Percentiles rank a stretch among this genome's conserved stretches.
Evolutionary conservation across 129 eudicot genomes (phyloP).

Genomic region (Centrapalus pauciflorus): DNA sequence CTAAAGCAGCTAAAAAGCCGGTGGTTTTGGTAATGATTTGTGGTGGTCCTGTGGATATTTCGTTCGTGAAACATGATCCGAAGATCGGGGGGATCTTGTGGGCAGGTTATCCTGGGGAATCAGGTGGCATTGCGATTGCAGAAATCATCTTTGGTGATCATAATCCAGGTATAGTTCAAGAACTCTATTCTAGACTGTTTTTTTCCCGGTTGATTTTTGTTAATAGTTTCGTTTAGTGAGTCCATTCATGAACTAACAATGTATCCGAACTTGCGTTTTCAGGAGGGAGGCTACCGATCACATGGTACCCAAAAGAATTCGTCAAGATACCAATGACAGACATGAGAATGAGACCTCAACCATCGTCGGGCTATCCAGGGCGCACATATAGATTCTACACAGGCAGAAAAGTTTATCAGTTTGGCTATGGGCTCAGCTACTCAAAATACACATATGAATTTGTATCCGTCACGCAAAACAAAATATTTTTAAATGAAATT

Average conservation of each 20-base stretch:
- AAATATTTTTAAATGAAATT: conserved; percentile 26
- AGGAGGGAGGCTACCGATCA: conserved; percentile 90
- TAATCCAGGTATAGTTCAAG: conserved; percentile 66
- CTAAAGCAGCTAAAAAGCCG: conserved; percentile 65
- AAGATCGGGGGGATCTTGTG: conserved; percentile 89
- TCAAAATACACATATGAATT: conserved; percentile 61
- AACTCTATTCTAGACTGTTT: not conserved
- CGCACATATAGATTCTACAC: conserved; percentile 91
- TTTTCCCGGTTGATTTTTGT: no score
- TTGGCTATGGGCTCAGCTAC: conserved; percentile 97
- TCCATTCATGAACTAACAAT: not conserved
- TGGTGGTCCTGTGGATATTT: conserved; percentile 92
- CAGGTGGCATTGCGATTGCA: conserved; percentile 83
- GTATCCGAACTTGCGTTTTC: conserved; percentile 9
- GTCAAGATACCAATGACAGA: conserved; percentile 86
- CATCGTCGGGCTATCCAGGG: conserved; percentile 78
- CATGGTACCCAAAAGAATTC: conserved; percentile 94
- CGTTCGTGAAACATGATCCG: conserved; percentile 64
- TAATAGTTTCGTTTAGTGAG: not conserved
- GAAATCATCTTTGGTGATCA: conserved; percentile 86
- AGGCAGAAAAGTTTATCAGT: conserved; percentile 64
- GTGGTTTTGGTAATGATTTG: conserved; percentile 74
- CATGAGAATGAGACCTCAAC: conserved; percentile 91
- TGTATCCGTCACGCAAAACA: conserved; percentile 45
- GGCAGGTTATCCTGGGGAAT: conserved; percentile 98